phyloP scores from a whole-genome alignment of 441 rosid species.

The Erodium chrysanthum region DNA sequence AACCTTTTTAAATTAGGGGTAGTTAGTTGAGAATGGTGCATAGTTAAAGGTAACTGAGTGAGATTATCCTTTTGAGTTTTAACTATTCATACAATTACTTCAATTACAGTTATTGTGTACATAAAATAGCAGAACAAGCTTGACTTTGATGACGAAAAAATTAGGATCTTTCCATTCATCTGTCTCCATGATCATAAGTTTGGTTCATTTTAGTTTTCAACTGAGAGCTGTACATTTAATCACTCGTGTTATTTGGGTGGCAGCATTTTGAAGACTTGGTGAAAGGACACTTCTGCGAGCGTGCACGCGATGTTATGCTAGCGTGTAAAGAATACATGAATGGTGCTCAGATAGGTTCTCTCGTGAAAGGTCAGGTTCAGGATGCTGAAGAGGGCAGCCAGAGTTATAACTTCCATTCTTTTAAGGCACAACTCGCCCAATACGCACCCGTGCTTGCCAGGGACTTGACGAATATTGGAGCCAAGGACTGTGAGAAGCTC shows the following conservation, averaged over 20 bases:
- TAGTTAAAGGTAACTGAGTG: no score
- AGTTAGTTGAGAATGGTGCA: no score
- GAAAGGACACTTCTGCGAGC: constrained; percentile 57
- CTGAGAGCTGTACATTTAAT: background rate
- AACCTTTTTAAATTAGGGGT: no score
- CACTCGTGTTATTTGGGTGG: constrained; percentile 15
- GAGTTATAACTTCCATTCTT: constrained; percentile 31
- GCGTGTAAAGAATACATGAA: constrained; percentile 65
- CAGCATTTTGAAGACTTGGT: constrained; percentile 76
- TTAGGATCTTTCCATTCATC: background rate
- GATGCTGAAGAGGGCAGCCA: constrained; percentile 35
- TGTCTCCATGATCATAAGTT: background rate
- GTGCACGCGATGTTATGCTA: constrained; percentile 44
- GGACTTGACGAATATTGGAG: constrained; percentile 48
- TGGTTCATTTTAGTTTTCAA: background rate
- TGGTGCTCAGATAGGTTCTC: constrained; percentile 61
- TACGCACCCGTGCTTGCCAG: constrained; percentile 34
- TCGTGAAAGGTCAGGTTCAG: constrained; percentile 45
- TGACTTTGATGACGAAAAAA: background rate
- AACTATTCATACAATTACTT: no score
- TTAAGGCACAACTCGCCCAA: constrained; percentile 35
- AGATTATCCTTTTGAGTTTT: no score
- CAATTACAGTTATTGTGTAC: background rate
- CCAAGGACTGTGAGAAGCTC: constrained; percentile 36
- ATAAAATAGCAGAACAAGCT: background rate